Conservation (phyloP, 306 rosid species). For the Lathyrus tuberosus region DNA sequence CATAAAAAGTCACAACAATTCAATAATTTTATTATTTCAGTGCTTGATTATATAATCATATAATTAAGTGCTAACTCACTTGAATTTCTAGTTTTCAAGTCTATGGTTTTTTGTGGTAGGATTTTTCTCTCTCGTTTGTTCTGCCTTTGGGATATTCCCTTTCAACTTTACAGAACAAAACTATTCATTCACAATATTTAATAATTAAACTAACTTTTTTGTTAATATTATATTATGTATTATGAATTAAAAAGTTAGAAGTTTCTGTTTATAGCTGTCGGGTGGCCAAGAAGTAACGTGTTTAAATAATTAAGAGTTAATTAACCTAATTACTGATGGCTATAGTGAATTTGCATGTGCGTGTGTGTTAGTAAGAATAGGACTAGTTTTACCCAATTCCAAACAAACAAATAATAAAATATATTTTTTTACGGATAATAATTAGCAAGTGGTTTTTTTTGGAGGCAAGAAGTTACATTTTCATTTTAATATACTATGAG, state of each 20-base stretch:
- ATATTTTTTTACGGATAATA: not conserved
- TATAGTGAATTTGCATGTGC: constrained; percentile 34
- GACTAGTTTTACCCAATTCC: not conserved
- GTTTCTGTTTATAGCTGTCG: constrained; percentile 23
- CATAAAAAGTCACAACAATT: constrained; percentile 30
- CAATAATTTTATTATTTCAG: constrained; percentile 33
- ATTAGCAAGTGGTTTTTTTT: too few relatives aligned
- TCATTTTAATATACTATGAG: too few relatives aligned
- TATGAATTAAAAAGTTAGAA: constrained; percentile 14
- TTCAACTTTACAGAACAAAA: constrained; percentile 52
- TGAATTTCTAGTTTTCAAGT: constrained; percentile 20
- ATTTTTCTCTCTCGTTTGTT: constrained; percentile 63
- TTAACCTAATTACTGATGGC: constrained; percentile 11
- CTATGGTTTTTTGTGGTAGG: constrained; percentile 60
- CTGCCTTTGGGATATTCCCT: constrained; percentile 68
- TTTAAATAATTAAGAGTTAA: constrained; percentile 30
- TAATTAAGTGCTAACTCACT: constrained; percentile 37
- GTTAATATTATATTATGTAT: not conserved
- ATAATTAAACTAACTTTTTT: not conserved
- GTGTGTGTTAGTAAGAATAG: not conserved
- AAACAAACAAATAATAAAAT: not conserved
- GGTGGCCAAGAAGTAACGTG: not conserved
- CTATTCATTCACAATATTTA: constrained; percentile 21
- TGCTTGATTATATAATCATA: constrained; percentile 32
- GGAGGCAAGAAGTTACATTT: too few relatives aligned